Evolutionary conservation across 208 protist genomes (phyloP), one percentile per base, ranked within the genome.

Genomic region (Acanthamoeba culbertsoni): DNA sequence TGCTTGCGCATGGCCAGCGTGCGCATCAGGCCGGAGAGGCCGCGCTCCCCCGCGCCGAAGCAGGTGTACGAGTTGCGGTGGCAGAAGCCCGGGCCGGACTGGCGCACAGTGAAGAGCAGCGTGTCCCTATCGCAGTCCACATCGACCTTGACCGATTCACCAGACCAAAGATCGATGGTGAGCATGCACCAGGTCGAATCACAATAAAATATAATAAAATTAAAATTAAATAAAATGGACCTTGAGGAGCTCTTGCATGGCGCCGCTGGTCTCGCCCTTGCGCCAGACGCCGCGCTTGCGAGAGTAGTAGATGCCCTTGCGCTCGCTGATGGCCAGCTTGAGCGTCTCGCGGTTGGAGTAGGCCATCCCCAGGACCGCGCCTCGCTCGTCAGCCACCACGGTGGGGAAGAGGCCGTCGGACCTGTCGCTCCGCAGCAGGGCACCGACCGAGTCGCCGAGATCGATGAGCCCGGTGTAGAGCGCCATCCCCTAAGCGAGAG

Each of bases 71-170:
- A 91, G 63, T 84, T n/a, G 37, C 89, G 48, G 89, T 86, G 89
- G 45, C 65, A 93, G 89, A 86, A 82, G n/a, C 89, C 73, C 3
- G 28, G 28, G 40, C 86, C 71, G 14, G 88, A 48, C 84, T 91
- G 79, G 35, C 14, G 62, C n/a, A 97, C 95, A n/a, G 93, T 91
- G 48, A 97, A 97, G 26, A 79, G 68, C 12, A 97, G 77, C n/a
- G 89, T 65, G 92, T 97, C 96, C 12, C 77, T 23, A 46, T 97
- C 96, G 91, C 95, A 97, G 91, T 97, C 96, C n/a, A 93, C 62
- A 1, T 35, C 51, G 23, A 97, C 59, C 20, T 33, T 92, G 28
- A 12, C 43, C 37, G 40, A 89, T 23, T 73, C 14, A 26, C 28
- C 68, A 53, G 7, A 18, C 48, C 48, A 18, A 7, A 18, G 7